Conservation (phyloP, 805 yeast species). For the Cyberlindnera japonica region DNA sequence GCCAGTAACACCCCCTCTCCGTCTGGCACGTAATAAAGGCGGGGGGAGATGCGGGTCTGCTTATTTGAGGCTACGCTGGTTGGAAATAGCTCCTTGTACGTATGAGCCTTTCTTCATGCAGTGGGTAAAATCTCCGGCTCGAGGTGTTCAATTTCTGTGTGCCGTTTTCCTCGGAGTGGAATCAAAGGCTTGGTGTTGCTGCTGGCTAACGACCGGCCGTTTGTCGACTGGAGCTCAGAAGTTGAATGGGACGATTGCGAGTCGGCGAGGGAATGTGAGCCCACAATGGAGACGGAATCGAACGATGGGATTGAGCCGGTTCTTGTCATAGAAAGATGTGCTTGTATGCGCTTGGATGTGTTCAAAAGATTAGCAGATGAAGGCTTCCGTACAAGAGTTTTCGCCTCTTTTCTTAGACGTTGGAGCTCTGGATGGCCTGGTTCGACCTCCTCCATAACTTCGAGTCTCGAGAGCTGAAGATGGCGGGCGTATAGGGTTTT, state of each 20-base stretch:
- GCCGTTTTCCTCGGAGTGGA: constrained; percentile 7
- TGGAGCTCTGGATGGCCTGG: constrained; percentile 13
- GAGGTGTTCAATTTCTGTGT: constrained; percentile 2
- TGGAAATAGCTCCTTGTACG: background rate
- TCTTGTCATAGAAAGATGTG: too few species aligned
- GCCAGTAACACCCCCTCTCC: background rate
- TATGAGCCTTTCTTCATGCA: constrained; percentile 6
- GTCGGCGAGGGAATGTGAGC: too few species aligned
- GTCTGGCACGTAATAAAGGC: too few species aligned
- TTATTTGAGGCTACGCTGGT: too few species aligned
- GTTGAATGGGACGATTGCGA: background rate
- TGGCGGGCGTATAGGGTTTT: constrained; percentile 20
- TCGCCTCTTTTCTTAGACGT: constrained; percentile 1
- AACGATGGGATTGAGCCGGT: too few species aligned
- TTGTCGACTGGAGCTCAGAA: background rate
- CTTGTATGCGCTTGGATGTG: background rate
- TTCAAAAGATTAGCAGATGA: background rate
- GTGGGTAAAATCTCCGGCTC: constrained; percentile 9
- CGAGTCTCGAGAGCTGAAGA: constrained; percentile 11
- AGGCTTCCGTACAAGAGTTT: background rate
- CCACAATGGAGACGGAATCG: too few species aligned
- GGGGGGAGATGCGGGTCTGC: too few species aligned
- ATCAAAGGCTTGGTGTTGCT: background rate
- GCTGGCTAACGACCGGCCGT: background rate
- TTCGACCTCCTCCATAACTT: constrained; percentile 14